These are phyloP conservation scores for Urochloa ruziziensis DNA, from an alignment of 176 grass and related monocot species.

Conservation along the genomic window DNA sequence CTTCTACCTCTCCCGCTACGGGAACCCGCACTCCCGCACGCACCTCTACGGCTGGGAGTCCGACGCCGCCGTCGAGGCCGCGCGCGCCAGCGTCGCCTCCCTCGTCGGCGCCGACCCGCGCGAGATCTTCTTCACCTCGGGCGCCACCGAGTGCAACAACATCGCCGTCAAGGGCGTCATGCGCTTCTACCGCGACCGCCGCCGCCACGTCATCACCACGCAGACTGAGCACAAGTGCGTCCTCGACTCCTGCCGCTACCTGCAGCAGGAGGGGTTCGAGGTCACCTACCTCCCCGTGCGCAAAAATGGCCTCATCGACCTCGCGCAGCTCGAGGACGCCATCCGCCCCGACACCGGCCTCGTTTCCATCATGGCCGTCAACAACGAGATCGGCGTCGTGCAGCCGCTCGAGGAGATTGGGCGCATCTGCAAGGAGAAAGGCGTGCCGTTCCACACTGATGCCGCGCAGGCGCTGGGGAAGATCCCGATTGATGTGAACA, in stretches of 20 bases:
- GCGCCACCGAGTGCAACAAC: constrained; percentile 93
- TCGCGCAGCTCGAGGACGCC: constrained; percentile 55
- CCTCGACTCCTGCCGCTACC: constrained; percentile 80
- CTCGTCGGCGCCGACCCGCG: constrained; percentile 75
- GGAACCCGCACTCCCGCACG: constrained; percentile 91
- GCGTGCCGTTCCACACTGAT: constrained; percentile 85
- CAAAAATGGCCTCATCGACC: constrained; percentile 72
- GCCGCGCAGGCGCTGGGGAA: constrained; percentile 82
- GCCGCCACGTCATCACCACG: constrained; percentile 85
- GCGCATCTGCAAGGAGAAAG: constrained; percentile 70
- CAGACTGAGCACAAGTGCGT: constrained; percentile 98
- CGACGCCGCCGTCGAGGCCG: constrained; percentile 76
- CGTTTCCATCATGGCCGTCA: constrained; percentile 93
- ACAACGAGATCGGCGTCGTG: constrained; percentile 94
- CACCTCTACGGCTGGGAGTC: constrained; percentile 99
- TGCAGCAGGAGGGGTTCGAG: constrained; percentile 87
- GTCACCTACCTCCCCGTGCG: constrained; percentile 88
- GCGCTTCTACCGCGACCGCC: constrained; percentile 77
- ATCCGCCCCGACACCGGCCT: constrained; percentile 84
- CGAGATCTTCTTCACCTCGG: constrained; percentile 95
- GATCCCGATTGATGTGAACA: constrained; percentile 75
- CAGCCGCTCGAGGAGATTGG: constrained; percentile 91
- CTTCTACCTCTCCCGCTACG: constrained; percentile 81
- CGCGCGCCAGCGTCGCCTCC: constrained; percentile 48
- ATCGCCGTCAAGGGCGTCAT: constrained; percentile 93